Percentiles rank a stretch among this genome's conserved stretches.
These are phyloP conservation scores for Turnera subulata DNA, from an alignment of 345 rosid species.

Conservation along the genomic window DNA sequence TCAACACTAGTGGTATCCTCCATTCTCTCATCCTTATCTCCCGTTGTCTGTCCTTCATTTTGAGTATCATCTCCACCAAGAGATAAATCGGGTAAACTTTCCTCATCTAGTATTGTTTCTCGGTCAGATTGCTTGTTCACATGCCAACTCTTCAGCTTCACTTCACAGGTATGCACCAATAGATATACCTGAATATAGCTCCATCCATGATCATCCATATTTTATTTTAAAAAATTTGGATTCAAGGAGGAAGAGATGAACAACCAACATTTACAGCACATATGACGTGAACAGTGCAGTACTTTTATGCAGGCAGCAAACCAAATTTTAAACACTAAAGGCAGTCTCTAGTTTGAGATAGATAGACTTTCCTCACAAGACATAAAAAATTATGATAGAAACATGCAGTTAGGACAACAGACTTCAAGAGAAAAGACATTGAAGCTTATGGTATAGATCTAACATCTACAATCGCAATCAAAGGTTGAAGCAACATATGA, in stretches of 20 bases:
- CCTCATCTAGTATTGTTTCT: constrained; percentile 27
- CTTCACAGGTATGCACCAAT: constrained; percentile 51
- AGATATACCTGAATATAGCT: constrained; percentile 46
- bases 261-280: not conserved
- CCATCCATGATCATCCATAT: constrained; percentile 10
- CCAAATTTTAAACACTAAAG: not conserved
- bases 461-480: too few relatives aligned
- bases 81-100: constrained; percentile 27
- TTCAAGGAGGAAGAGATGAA: not conserved
- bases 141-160: constrained; percentile 29
- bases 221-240: not conserved
- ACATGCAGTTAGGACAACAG: too few relatives aligned
- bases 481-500: too few relatives aligned
- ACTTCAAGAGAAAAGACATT: too few relatives aligned
- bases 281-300: not conserved
- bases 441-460: too few relatives aligned
- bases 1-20: constrained; percentile 22
- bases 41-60: constrained; percentile 23
- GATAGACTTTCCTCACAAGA: too few relatives aligned
- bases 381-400: too few relatives aligned
- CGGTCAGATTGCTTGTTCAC: constrained; percentile 21
- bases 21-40: constrained; percentile 28
- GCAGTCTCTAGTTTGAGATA: not conserved
- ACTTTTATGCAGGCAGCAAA: not conserved
- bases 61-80: constrained; percentile 24